Conservation (phyloP, 2,329 filamentous ascomycete species). For the Albophoma yamanashiensis region DNA sequence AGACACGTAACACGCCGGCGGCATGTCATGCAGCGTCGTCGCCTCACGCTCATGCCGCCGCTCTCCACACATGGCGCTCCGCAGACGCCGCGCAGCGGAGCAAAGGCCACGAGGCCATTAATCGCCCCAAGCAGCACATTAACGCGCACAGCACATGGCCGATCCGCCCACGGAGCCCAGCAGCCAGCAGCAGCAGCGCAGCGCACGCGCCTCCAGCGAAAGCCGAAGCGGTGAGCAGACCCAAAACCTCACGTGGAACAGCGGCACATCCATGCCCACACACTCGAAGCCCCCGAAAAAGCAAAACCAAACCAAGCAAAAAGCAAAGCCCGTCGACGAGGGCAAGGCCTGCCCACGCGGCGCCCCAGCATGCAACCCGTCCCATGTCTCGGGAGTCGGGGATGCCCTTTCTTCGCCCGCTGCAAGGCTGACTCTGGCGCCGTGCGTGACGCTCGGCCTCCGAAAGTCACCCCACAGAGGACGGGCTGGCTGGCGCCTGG, state of each 20-base stretch:
- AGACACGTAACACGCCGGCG: neutral
- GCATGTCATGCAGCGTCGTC: neutral
- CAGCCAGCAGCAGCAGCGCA: neutral
- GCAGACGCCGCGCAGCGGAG: neutral
- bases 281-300: neutral
- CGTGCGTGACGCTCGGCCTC: neutral
- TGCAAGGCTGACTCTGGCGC: neutral
- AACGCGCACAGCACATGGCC: neutral
- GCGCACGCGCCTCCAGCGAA: neutral
- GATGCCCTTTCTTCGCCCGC: neutral
- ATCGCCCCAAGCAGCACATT: neutral
- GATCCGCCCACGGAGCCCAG: neutral
- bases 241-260: neutral
- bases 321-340: neutral
- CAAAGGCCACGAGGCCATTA: neutral
- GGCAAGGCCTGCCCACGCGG: neutral
- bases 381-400: neutral
- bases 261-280: too few species aligned
- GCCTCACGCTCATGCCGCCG: neutral
- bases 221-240: neutral
- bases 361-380: neutral
- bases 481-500: neutral
- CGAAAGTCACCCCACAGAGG: neutral
- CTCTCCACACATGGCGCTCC: neutral
- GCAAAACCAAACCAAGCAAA: neutral